Base-by-base conservation (phyloP, 306 rosid genomes). In the Inga oerstediana region DNA sequence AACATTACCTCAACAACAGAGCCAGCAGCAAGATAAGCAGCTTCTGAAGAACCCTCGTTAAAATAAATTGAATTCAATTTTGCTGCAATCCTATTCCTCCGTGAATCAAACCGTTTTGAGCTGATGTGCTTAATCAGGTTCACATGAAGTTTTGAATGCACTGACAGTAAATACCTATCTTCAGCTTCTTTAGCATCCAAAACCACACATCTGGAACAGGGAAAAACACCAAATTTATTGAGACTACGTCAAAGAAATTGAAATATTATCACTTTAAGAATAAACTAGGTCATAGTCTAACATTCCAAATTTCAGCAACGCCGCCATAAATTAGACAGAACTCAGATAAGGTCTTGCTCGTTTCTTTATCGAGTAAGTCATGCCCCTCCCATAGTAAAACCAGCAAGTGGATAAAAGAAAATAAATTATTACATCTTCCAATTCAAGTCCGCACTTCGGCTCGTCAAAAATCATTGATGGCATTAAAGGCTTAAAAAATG, bases 1-100 rank as follows among this genome's bases (percentile, higher is more conserved):
- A 46, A 34, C 13, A 83, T 83, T 81, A 96, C 99, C 90, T 96
- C 90, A 0, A 94, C 41, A 32, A 93, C 93, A 74, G 95, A 90
- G 62, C 99, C 99, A 14, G 92, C 97, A 65, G 99, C 97, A 77
- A 96, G 97, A 88, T 84, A 96, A 13, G 98, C 98, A 80, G 98
- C 84, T 91, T 94, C 91, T 0, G 99, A 90, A 27, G 99, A 94
- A 39, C 97, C 98, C 68, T 88, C 88, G 37, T 96, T 96, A 44
- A 96, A 92, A 69, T 94, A 96, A 72, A 96, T 90, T 19, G 99
- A 96, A 80, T 84, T 54, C 10, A 86, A 87, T 30, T 81, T 86
- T 0, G 87, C 67, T 0, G 98, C 97, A 72, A 84, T 75, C 81
- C 72, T 80, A 17, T 39, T 78, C 88, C 94, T 87, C 82, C 76